These are phyloP conservation scores for Picochlorum sp. DNA, from an alignment of 139 green algal genomes.

Conservation along the genomic window DNA sequence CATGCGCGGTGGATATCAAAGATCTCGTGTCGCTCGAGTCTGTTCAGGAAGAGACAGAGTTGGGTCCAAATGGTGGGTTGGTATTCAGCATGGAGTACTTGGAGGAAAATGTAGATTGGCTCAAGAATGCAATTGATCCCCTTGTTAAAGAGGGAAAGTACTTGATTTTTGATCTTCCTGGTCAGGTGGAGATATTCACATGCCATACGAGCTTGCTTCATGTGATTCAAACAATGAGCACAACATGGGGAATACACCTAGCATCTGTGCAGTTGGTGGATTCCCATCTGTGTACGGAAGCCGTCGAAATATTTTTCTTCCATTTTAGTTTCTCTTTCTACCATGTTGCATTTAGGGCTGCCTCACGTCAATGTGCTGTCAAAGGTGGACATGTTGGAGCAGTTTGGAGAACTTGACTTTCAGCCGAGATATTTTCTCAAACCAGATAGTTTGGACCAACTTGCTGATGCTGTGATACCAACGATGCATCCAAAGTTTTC, in stretches of 20 bases:
- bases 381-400: constrained; percentile 77
- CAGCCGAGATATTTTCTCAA: constrained; percentile 83
- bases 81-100: constrained; percentile 97
- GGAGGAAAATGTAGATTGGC: constrained; percentile 93
- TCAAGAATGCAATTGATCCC: constrained; percentile 62
- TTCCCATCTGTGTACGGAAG: constrained; percentile 80
- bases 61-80: constrained; percentile 92
- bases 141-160: constrained; percentile 39
- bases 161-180: constrained; percentile 90
- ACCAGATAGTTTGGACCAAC: constrained; percentile 72
- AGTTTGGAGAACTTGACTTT: constrained; percentile 84
- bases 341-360: constrained; percentile 95
- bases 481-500: constrained; percentile 21
- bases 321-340: constrained; percentile 62
- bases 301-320: constrained; percentile 75
- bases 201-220: constrained; percentile 73
- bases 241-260: constrained; percentile 33
- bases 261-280: constrained; percentile 83
- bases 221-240: constrained; percentile 73
- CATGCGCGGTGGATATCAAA: constrained; percentile 73
- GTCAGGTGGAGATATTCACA: constrained; percentile 97
- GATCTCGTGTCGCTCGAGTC: constrained; percentile 82
- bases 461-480: constrained; percentile 48
- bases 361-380: constrained; percentile 80
- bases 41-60: constrained; percentile 75